Evolutionary conservation across 2,329 filamentous ascomycete species (phyloP), one percentile per base, ranked within the genome.

Genomic region (Trichoderma hamatum): DNA sequence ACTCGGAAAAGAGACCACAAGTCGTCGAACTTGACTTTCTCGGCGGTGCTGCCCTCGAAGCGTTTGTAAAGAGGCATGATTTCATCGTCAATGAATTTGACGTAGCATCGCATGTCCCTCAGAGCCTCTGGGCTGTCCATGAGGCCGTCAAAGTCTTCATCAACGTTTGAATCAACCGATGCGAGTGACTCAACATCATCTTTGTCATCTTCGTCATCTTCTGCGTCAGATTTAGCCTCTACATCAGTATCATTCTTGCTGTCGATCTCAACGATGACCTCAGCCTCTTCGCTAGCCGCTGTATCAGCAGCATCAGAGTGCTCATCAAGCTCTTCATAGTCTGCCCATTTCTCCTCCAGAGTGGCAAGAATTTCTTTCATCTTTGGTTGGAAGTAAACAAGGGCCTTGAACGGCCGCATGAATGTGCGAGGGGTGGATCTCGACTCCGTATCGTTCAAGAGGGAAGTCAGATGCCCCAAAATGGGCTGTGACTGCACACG

Each of bases 31-130:
- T 75, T 77, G 71, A 83, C 77, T 3, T 76, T 76, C 6, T 78
- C 75, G 5, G 73, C 73, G 0, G 46, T 54, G 10, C 69, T 77
- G 6, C 75, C 76, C 3, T 76, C 73, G 46, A 76, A 77, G 3
- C 70, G 70, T 14, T 70, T 67, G 65, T 79, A 75, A 1, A 81
- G 69, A 3, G 80, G 80, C 74, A 83, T 77, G 30, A 83, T 72
- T 52, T 82, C 79, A 24, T 79, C 73, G 51, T 83, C 81, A n/a
- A 83, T 72, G 64, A 83, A 83, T 39, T 82, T 72, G 58, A 83
- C 79, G 49, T 83, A 83, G 76, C 78, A 80, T 16, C 80, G 75
- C 77, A 83, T 81, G 69, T 83, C 80, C 2, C 76, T 72, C 19
- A 82, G 74, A 0, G 80, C 80, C 65, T 82, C 80, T 1, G 76